Evolutionary conservation across 192 early-diverging fungal genomes (phyloP), one percentile per base, ranked within the genome.

Genomic region (Paraglomus brasilianum): DNA sequence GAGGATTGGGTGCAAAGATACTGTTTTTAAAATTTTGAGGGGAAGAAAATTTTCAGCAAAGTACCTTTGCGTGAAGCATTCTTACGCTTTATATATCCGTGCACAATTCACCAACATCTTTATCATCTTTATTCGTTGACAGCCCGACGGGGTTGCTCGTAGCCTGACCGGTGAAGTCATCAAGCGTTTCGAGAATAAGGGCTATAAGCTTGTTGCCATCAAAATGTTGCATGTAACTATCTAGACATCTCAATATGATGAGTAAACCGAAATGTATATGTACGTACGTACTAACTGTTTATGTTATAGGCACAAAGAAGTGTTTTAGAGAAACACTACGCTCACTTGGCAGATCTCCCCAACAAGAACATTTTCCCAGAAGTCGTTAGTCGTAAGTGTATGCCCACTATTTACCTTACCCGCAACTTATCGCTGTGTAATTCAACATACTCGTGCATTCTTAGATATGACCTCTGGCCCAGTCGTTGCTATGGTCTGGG

Each of bases 401-500:
- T 41, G 89, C 86, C 74, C 39, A 19, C 56, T 1, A 22, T 8
- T 40, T 8, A 69, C 58, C 19, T 47, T 39, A 17, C 6, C 30
- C 38, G 4, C 66, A 11, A 14, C 17, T 21, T 30, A 72, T 17
- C 30, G 30, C 30, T 30, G 30, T 30, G 30, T 30, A 30, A 2
- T 30, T 30, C 30, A 30, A 30, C 5, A 78, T 70, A 39, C 1
- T 71, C 17, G 40, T n/a, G 13, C 17, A 19, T 14, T 49, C 2
- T 1, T 5, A 73, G 84, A 87, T 87, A 96, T 96, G 93, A 80
- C 85, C 73, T 93, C 93, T 45, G 95, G 95, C 59, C 95, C 95
- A 73, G 95, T 97, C 69, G 93, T 93, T 66, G 94, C 86, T 77
- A 95, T 97, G 90, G 95, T 97, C 70, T 94, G 91, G 88, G 77